phyloP scores from a whole-genome alignment of 345 rosid species.

The Noccaea bulbosa region DNA sequence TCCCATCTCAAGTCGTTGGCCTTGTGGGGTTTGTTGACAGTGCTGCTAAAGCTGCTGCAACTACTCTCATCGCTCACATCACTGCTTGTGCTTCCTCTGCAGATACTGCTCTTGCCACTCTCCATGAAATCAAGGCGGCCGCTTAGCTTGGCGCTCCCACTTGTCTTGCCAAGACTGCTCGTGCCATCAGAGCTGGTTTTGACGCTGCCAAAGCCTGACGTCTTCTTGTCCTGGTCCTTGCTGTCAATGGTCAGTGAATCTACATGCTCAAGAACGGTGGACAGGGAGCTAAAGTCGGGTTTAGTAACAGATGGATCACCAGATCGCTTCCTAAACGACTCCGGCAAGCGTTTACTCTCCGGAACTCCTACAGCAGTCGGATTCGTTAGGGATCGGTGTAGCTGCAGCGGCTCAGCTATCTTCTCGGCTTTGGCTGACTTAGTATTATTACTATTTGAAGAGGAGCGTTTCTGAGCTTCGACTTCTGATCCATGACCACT shows the following conservation, averaged over 20 bases:
- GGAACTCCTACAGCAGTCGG: conserved; percentile 43
- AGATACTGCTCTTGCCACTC: conserved; percentile 88
- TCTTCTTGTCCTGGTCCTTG: conserved; percentile 72
- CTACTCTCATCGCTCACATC: conserved; percentile 91
- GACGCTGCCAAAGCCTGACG: conserved; percentile 65
- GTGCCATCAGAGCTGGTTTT: conserved; percentile 79
- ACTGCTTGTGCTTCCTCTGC: conserved; percentile 91
- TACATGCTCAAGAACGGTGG: conserved; percentile 49
- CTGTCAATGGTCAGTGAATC: conserved; percentile 53
- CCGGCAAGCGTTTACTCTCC: conserved; percentile 50
- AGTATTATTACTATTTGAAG: conserved; percentile 41
- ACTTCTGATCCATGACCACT: conserved; percentile 45
- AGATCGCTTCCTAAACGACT: conserved; percentile 50
- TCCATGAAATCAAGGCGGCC: conserved; percentile 78
- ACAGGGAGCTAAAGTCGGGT: conserved; percentile 50
- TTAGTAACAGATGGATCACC: conserved; percentile 43
- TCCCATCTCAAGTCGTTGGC: conserved; percentile 93
- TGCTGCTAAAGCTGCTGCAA: conserved; percentile 90
- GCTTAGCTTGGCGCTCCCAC: conserved; percentile 76
- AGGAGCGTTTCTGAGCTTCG: conserved; percentile 46
- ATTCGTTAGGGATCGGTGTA: conserved; percentile 44
- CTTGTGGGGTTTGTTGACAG: conserved; percentile 83
- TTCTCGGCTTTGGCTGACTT: conserved; percentile 47
- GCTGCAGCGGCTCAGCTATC: conserved; percentile 39
- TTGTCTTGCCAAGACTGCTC: conserved; percentile 70